A percentile compares a stretch with the other conserved stretches of the same genome.
Conservation (phyloP, 768 basidiomycete genomes). For the Peribolospora baueri region DNA sequence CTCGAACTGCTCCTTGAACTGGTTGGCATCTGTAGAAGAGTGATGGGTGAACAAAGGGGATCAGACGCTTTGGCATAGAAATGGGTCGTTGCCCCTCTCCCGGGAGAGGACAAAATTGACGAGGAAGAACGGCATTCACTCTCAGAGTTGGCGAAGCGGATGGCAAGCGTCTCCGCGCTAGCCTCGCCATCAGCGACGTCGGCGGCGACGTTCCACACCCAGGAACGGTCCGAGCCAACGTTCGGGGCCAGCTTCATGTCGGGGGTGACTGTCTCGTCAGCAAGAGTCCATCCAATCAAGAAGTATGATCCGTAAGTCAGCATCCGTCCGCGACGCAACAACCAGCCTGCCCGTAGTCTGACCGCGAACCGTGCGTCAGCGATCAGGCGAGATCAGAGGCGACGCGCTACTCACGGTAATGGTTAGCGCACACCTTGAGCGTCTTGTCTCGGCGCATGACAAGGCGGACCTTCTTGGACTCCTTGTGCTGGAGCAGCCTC, state of each 20-base stretch:
- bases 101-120: slow-evolving; percentile 2
- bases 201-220: slow-evolving; percentile 88
- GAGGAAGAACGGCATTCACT: slow-evolving; percentile 31
- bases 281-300: neutral
- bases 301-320: neutral
- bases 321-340: too few species aligned
- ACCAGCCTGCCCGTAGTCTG: too few species aligned
- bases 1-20: slow-evolving; percentile 80
- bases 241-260: slow-evolving; percentile 94
- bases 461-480: slow-evolving; percentile 70
- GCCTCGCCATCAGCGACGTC: slow-evolving; percentile 81
- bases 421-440: slow-evolving; percentile 96
- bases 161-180: slow-evolving; percentile 83
- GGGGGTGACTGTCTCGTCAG: slow-evolving; percentile 33
- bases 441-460: slow-evolving; percentile 99
- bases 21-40: slow-evolving; percentile 38
- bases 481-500: slow-evolving; percentile 68
- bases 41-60: neutral
- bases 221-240: slow-evolving; percentile 93
- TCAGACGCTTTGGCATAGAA: neutral
- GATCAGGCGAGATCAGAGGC: neutral
- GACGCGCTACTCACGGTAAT: slow-evolving; percentile 39
- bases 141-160: slow-evolving; percentile 89
- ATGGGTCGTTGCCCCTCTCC: neutral
- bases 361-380: neutral